Base-by-base conservation (phyloP, 2,329 filamentous ascomycete genomes). In the Aureobasidium mangrovei region DNA sequence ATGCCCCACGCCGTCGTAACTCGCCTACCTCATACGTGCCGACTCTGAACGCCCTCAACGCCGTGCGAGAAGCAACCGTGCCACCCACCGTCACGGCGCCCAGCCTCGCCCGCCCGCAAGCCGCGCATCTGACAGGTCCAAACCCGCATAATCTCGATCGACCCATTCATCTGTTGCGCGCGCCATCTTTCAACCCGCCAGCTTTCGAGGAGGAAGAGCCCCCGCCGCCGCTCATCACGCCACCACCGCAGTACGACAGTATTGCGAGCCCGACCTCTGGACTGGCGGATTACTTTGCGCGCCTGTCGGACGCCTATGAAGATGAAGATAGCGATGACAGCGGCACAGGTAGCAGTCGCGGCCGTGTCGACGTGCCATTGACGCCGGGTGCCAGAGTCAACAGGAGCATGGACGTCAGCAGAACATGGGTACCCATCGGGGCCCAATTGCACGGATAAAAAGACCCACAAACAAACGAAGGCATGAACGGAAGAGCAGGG, bases 131-230 rank as follows among this genome's bases (percentile, higher is more conserved):
- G 47, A 65, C 66, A 33, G 75, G 77, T 56, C 59, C 55, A 47
- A 72, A 69, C 47, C 68, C 74, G 28, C 67, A 73, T 52, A 64
- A 71, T 48, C 70, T 77, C 6, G 73, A 80, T 35, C 79, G 89
- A 4, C 90, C 91, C 0, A 94, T 95, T 51, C 91, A 95, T 67
- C 77, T 95, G 2, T 71, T 95, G 32, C 83, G 91, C 27, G 79
- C 82, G 4, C 91, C 91, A 0, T 94, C 88, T 0, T 95, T 90
- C 71, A 90, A 90, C 56, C 91, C 91, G 2, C 90, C 91, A 0
- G 82, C 88, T 0, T 95, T 95, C 64, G 85, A 93, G 58, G 88
- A 88, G 4, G 86, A 94, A 52, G 78, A 83, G 4, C 83, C 86
- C 0, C 86, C 88, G 3, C 86, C 86, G 48, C 82, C 85, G 0